These are phyloP conservation scores for Candida labiduridarum DNA, from an alignment of 1,139 yeast genomes.

Conservation along the genomic window DNA sequence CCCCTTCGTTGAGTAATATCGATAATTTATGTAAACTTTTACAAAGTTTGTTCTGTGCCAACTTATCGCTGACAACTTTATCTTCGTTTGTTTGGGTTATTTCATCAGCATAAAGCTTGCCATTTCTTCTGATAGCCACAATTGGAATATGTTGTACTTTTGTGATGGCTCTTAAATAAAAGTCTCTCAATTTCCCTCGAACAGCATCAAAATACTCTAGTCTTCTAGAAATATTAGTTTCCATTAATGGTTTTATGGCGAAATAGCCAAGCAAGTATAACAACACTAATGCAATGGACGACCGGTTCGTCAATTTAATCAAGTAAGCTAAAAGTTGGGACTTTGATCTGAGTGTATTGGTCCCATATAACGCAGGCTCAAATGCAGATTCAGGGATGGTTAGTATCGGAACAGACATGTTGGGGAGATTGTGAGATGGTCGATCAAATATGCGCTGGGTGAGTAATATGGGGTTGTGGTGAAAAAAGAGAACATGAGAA, in stretches of 20 bases:
- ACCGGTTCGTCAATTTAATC: slow-evolving; percentile 37
- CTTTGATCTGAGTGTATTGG: slow-evolving; percentile 19
- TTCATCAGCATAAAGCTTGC: slow-evolving; percentile 42
- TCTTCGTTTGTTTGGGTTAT: slow-evolving; percentile 38
- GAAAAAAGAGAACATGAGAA: not conserved
- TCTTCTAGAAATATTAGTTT: slow-evolving; percentile 31
- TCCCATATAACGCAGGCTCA: slow-evolving; percentile 31
- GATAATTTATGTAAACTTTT: slow-evolving; percentile 28
- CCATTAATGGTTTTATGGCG: slow-evolving; percentile 40
- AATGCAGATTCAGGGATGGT: slow-evolving; percentile 50
- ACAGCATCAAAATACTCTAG: slow-evolving; percentile 39
- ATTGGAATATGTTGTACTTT: slow-evolving; percentile 45
- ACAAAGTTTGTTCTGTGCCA: slow-evolving; percentile 28
- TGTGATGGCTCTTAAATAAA: slow-evolving; percentile 37
- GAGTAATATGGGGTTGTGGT: slow-evolving; percentile 1
- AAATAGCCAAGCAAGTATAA: slow-evolving; percentile 37
- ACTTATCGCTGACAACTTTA: slow-evolving; percentile 27
- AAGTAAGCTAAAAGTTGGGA: slow-evolving; percentile 33
- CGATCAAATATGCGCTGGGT: not conserved
- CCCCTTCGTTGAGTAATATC: slow-evolving; percentile 27
- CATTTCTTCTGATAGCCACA: slow-evolving; percentile 35
- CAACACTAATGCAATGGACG: slow-evolving; percentile 33
- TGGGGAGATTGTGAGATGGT: not conserved
- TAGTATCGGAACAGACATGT: slow-evolving; percentile 32
- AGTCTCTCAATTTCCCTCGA: slow-evolving; percentile 37